Base-by-base conservation (phyloP, 352 stramenopile genomes). In the Pythium dissimile region DNA sequence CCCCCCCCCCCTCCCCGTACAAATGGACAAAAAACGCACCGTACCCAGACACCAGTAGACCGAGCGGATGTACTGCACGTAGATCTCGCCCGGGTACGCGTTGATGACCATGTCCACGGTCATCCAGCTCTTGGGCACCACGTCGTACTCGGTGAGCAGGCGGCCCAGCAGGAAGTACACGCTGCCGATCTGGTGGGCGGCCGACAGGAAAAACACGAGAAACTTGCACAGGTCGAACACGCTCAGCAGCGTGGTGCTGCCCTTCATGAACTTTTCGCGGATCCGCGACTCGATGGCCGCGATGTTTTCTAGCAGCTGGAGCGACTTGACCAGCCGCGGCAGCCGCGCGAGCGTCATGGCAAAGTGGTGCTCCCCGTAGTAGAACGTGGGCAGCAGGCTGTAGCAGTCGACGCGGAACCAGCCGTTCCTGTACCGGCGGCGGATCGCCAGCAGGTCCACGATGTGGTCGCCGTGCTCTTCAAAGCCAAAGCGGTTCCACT, bases 1-100 rank as follows among this genome's bases (percentile, higher is more conserved):
- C 8, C 43, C 1, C 1, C 21, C 38, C 45, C 4, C 23, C 7
- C 23, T 5, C 15, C 2, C 2, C 9, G 10, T 16, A 11, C 13
- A 32, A 48, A 48, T 18, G 27, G 24, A 5, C 12, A 20, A n/a
- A 15, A 28, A 10, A 73, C 73, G 37, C 71, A 90, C 80, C 35
- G 80, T 75, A 1, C 69, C 83, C 20, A 91, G 68, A 39, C 73
- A 89, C 80, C 80, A 91, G 34, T 91, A 91, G 62, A 91, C 83
- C 7, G 78, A 66, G 32, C 80, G 78, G 48, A 83, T 77, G 55
- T 91, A 91, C 51, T 85, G 73, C 26, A 87, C 64, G 0, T 66
- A 21, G 1, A 74, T 57, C 11, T 71, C 64, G 21, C 76, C 43
- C 2, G 80, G 77, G 27, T 89, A 72, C 18, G 80, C 64, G 0